Conservation (phyloP, 2,329 filamentous ascomycete species). For the Diplodia mutila region DNA sequence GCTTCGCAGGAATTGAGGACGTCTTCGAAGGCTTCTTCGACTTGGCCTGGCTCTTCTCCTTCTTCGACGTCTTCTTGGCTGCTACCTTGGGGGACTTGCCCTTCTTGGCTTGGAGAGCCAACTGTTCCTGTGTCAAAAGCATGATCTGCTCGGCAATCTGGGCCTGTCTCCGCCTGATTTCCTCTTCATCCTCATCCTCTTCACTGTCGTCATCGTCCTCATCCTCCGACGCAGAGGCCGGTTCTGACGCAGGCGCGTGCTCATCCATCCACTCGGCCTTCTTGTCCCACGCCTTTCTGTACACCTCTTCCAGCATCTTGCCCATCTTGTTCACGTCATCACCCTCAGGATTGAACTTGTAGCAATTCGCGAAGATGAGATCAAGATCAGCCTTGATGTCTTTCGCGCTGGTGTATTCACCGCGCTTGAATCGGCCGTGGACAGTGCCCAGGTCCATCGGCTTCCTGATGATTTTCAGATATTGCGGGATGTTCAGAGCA, state of each 20-base stretch:
- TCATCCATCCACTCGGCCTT: slow-evolving; percentile 82
- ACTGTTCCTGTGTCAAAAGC: slow-evolving; percentile 23
- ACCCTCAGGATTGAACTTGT: slow-evolving; percentile 82
- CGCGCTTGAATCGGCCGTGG: slow-evolving; percentile 72
- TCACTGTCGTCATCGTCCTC: slow-evolving; percentile 73
- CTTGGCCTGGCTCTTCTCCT: slow-evolving; percentile 34
- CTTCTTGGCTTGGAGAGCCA: slow-evolving; percentile 44
- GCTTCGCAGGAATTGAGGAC: slow-evolving; percentile 43
- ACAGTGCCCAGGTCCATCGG: slow-evolving; percentile 95
- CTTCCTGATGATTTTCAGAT: slow-evolving; percentile 92
- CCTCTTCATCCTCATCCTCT: slow-evolving; percentile 59
- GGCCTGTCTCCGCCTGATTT: slow-evolving; percentile 56
- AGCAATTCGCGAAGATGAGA: slow-evolving; percentile 87
- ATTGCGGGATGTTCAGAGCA: slow-evolving; percentile 88
- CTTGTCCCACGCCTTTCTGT: slow-evolving; percentile 73
- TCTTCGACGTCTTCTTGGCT: slow-evolving; percentile 50
- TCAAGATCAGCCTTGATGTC: slow-evolving; percentile 85
- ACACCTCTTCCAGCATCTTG: slow-evolving; percentile 72
- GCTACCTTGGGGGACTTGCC: slow-evolving; percentile 57
- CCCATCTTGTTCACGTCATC: slow-evolving; percentile 76
- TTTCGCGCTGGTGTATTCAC: slow-evolving; percentile 78
- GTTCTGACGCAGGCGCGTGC: slow-evolving; percentile 68
- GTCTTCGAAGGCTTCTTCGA: slow-evolving; percentile 35
- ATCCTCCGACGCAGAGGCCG: slow-evolving; percentile 68
- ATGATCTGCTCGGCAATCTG: slow-evolving; percentile 61